These are phyloP conservation scores for Marchantia paleacea DNA, from an alignment of 225 moss, liverwort and hornwort genomes.

Conservation along the genomic window DNA sequence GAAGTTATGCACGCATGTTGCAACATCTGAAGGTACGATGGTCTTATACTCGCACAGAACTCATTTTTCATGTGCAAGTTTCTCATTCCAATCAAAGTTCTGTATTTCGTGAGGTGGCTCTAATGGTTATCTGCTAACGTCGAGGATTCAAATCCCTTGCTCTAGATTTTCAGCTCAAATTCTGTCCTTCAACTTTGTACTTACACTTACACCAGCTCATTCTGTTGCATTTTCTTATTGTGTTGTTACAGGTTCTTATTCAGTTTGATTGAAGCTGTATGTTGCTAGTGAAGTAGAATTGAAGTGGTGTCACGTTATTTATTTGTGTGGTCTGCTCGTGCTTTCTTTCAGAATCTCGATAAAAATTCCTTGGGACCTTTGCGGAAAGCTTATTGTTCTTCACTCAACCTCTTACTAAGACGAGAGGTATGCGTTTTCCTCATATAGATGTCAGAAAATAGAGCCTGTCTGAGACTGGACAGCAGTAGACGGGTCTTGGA, in stretches of 20 bases:
- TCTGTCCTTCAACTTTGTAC: too few species aligned
- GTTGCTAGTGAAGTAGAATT: background rate
- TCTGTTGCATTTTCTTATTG: too few species aligned
- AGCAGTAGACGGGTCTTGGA: background rate
- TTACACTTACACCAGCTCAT: too few species aligned
- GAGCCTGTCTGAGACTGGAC: background rate
- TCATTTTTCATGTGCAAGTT: background rate
- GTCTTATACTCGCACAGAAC: background rate
- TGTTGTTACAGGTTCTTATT: too few species aligned
- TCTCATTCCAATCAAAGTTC: background rate
- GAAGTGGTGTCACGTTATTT: background rate
- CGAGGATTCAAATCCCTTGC: background rate
- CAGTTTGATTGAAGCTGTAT: too few species aligned
- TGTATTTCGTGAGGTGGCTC: background rate
- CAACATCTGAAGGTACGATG: constrained; percentile 85
- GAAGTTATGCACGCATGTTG: constrained; percentile 94
- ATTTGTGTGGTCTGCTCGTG: background rate
- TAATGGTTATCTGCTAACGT: background rate
- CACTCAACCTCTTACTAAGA: constrained; percentile 86
- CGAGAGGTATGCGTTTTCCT: constrained; percentile 64
- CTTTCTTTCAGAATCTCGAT: constrained; percentile 69
- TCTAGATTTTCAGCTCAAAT: too few species aligned
- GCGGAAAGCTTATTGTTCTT: constrained; percentile 92
- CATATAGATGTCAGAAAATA: too few species aligned
- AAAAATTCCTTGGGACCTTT: constrained; percentile 80